Base-by-base conservation (phyloP, 352 stramenopile genomes). In the Phytopythium boreale region DNA sequence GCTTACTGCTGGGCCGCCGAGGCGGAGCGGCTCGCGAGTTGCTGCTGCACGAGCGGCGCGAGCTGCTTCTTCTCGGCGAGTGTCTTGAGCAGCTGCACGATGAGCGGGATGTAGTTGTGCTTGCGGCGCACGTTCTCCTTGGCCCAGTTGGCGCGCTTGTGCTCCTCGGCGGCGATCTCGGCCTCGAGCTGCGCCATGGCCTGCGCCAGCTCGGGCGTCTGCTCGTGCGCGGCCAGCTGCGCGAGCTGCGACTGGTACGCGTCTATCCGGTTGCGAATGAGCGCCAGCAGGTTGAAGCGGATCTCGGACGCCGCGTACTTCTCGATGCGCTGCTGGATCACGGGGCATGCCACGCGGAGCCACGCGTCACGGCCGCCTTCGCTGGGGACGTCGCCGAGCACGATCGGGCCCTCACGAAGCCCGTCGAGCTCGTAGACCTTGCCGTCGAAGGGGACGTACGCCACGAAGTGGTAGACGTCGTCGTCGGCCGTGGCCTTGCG, bases 391-490 rank as follows among this genome's bases (percentile, higher is more conserved):
- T 88, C 75, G 10, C 93, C 95, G 10, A 98, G 77, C 59, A 79
- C 76, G 27, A 99, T 89, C 0, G 97, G 97, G 4, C 92, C 96
- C 51, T 82, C 70, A 62, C 89, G 80, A 0, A 99, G 77, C 14
- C 97, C 97, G 75, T 99, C 97, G 22, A 99, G 84, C 82, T 99
- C 96, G 75, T 98, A 98, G 0, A 98, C 89, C 39, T 80, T 88
- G 34, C 87, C 89, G 70, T 93, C 80, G 29, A 90, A 75, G 0
- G 92, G 92, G 39, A 98, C 83, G 70, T 98, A 99, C 19, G 96
- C 94, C n/a, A 99, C 87, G 79, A 99, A 99, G 73, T 99, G 97
- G 75, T 98, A 99, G 22, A 98, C 96, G 55, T 98, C 95, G 66
- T 98, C 92, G 56, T 97, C 80, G n/a, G 70, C 68, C 29, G 87